Evolutionary conservation across 2,329 filamentous ascomycete species (phyloP), one percentile per base, ranked within the genome.

Genomic region (Metarhizium anisopliae): DNA sequence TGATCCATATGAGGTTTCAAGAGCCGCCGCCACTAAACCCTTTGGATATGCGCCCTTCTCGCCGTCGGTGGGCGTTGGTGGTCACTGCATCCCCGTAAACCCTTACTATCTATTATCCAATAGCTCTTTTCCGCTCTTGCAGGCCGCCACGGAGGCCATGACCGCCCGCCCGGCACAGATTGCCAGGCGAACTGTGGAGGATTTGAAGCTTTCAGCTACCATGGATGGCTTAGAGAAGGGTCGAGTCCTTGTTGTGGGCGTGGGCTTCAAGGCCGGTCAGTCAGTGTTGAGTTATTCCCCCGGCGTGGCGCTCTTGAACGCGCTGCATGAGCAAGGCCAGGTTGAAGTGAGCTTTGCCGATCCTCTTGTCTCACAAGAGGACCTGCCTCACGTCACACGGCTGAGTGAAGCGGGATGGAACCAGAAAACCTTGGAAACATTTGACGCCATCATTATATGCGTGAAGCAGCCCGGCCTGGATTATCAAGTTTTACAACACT

Each of bases 31-130:
- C 3, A 78, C 75, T 11, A 81, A 79, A 59, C 77, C 77, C 0
- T 82, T 80, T 57, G 79, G 79, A 30, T 81, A 78, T 59, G 70
- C 74, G 58, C 71, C 78, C 0, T 77, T 74, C 62, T 65, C 64
- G 0, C 77, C 79, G 0, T 70, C 74, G 1, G 64, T 78, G 0
- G 79, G 78, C 13, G 78, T 82, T 4, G 79, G 79, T 1, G 78
- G 79, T 0, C 78, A 81, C 63, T 82, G 79, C 59, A 81, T 81
- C 56, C 79, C 79, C 0, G 72, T 81, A 57, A 81, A 82, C 57
- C 79, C 78, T 0, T 74, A 74, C 66, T 81, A 81, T 59, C 67
- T 82, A 18, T 66, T 81, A 8, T 72, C 72, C n/a, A 79, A 75
- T 60, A 74, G 68, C 59, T 61, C 67, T 3, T 73, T 80, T 50